Evolutionary conservation across 2,329 filamentous ascomycete genomes (phyloP), one percentile per base, ranked within the genome.

Genomic region (Exophiala oligosperma): DNA sequence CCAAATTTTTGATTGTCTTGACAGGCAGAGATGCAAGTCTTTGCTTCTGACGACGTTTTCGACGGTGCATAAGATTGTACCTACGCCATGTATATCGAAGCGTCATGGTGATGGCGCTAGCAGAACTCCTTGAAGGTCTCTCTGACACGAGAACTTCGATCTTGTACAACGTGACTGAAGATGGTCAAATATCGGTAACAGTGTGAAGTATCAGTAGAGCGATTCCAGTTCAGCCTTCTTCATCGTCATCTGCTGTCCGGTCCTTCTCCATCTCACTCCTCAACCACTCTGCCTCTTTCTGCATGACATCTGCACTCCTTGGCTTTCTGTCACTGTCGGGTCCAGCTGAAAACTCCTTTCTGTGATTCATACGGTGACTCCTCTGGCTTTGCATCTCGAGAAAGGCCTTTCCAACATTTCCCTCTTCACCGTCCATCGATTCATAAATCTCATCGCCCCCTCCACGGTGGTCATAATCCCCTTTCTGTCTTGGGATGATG

Each of bases 371-470:
- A 28, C 55, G 61, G 64, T 68, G 35, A 58, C 62, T 38, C 51
- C 66, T 68, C 44, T 66, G 49, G 41, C 67, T 66, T 37, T 71
- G 67, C 56, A 73, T 71, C 63, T 90, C 85, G 78, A 81, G 84
- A 67, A 92, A 78, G 54, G 86, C 86, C 38, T 81, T 84, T 4
- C 88, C 89, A 12, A 97, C 78, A 75, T 97, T 89, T 0, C 92
- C 93, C 64, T 91, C 88, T 74, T 96, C 90, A 28, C 83, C 84
- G 68, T 96, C 91, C 79, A 99, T 83, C 76, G 85, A 81, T 62
- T 86, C 84, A 75, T 99, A 97, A 52, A 99, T 83, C 60, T 84
- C 84, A 74, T 96, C 92, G 7, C 79, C 83, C 49, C 84, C 80
- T 9, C 83, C 79, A 63, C 77, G 71, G 72, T 81, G 70, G 54